Evolutionary conservation across 345 rosid genomes (phyloP).

Genomic region (Euphorbia pulcherrima): DNA sequence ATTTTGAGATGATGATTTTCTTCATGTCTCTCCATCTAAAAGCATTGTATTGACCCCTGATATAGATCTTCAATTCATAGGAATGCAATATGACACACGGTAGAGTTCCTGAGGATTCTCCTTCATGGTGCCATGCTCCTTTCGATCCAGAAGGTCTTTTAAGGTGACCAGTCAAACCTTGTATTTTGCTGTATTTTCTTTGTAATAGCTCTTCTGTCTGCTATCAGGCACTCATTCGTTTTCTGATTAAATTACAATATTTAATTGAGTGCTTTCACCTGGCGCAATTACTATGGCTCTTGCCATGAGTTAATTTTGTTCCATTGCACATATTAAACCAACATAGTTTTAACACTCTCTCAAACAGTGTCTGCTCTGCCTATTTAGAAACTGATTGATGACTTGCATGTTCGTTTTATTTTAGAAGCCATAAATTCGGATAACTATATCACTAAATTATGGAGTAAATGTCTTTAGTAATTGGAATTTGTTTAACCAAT

Average conservation of each 20-base stretch:
- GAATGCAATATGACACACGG: conserved; percentile 35
- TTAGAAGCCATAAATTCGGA: not conserved
- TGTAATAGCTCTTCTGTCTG: not conserved
- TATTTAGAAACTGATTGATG: not conserved
- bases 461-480: not conserved
- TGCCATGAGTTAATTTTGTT: not conserved
- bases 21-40: not conserved
- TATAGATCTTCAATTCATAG: conserved; percentile 19
- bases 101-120: conserved; percentile 32
- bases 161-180: conserved; percentile 26
- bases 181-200: conserved; percentile 9
- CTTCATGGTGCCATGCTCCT: conserved; percentile 51
- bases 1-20: not conserved
- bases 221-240: not conserved
- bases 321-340: not conserved
- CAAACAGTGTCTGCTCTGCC: not conserved
- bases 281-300: not conserved
- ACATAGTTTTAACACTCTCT: not conserved
- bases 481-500: no score
- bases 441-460: not conserved
- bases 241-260: not conserved
- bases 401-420: not conserved
- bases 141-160: conserved; percentile 49
- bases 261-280: not conserved
- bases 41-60: not conserved